Percentiles rank a stretch among this genome's conserved stretches.
These are phyloP conservation scores for Alloascoidea africana DNA, from an alignment of 805 yeast species.

Conservation along the genomic window DNA sequence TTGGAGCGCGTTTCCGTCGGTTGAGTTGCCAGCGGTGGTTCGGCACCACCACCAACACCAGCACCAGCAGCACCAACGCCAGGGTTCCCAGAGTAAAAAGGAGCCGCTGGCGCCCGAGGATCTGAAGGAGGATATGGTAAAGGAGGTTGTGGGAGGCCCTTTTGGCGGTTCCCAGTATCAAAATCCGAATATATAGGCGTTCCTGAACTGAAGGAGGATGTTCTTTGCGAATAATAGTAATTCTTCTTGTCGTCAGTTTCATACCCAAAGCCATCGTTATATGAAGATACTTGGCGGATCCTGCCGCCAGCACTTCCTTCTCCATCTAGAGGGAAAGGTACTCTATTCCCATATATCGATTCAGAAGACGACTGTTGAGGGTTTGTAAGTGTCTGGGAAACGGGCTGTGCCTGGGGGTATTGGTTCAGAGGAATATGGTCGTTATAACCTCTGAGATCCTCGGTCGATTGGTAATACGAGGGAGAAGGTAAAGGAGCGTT, in stretches of 20 bases:
- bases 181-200: background rate
- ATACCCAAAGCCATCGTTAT: background rate
- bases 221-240: background rate
- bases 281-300: too few species aligned
- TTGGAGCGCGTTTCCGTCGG: background rate
- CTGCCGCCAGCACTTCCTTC: too few species aligned
- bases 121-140: too few species aligned
- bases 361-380: background rate
- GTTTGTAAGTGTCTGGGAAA: background rate
- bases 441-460: slow-evolving; percentile 4
- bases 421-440: slow-evolving; percentile 6
- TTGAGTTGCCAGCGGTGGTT: background rate
- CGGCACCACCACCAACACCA: too few species aligned
- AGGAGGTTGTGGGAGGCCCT: background rate
- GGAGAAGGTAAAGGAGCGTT: background rate
- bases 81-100: too few species aligned
- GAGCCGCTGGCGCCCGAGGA: too few species aligned
- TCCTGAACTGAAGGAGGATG: background rate
- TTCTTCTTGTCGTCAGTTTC: background rate
- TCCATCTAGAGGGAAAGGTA: background rate
- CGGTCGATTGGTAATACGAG: background rate
- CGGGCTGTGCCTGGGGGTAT: too few species aligned
- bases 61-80: too few species aligned
- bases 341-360: background rate
- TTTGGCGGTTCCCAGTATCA: background rate